Percentiles rank a stretch among this genome's conserved stretches.
phyloP scores from a whole-genome alignment of 495 filamentous ascomycete genomes.

The Penicillium flavigenum region DNA sequence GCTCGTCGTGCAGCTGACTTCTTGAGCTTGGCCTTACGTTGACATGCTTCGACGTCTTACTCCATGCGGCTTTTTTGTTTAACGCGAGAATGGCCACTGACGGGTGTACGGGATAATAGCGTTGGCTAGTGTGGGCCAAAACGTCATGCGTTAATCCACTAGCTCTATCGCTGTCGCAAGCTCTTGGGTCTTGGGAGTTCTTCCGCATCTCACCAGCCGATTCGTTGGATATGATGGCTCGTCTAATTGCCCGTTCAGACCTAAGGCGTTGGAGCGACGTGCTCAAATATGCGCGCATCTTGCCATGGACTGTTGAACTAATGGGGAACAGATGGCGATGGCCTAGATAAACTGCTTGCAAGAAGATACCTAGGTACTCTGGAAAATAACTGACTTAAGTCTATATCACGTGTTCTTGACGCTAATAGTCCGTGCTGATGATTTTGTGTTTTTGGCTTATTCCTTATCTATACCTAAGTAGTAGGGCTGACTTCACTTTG shows the following conservation, averaged over 20 bases:
- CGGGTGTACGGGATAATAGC: background rate
- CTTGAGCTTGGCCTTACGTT: constrained; percentile 6
- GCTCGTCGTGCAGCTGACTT: background rate
- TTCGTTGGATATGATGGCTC: background rate
- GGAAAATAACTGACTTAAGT: background rate
- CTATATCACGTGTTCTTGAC: background rate
- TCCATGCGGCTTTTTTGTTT: background rate
- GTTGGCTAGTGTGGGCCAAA: constrained; percentile 3
- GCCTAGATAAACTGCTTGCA: background rate
- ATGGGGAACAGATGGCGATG: background rate
- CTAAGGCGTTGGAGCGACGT: background rate
- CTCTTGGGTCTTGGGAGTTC: background rate
- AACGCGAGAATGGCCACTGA: background rate
- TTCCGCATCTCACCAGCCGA: background rate
- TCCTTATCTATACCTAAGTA: background rate
- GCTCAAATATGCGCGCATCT: background rate
- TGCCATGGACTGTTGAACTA: background rate
- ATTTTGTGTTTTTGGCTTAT: background rate
- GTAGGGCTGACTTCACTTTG: background rate
- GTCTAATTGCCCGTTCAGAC: background rate
- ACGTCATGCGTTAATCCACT: constrained; percentile 10
- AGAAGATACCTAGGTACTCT: background rate
- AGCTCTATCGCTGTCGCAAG: constrained; percentile 6
- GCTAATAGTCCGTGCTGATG: background rate
- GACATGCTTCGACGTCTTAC: constrained; percentile 3